Evolutionary conservation across 2,329 filamentous ascomycete species (phyloP), one percentile per base, ranked within the genome.

Genomic region (Elsinoe arachidis): DNA sequence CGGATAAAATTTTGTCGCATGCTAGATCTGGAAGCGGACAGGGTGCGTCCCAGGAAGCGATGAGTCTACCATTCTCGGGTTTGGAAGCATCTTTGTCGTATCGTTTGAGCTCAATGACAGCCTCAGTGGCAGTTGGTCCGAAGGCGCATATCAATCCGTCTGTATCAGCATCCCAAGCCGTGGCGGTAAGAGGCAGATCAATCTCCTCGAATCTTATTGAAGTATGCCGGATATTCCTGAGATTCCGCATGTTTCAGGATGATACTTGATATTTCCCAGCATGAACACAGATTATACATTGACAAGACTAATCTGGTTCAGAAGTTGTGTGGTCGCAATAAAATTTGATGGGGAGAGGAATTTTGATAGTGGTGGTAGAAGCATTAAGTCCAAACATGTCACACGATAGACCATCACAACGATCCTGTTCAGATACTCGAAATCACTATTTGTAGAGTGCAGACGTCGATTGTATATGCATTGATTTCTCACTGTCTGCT

Each of bases 31-130:
- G 88, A 59, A 83, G 82, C 55, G 90, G 88, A 67, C 85, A 90
- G 57, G 85, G 86, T 15, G 89, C 88, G 74, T 96, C 88, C 93
- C 93, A 99, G 38, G 87, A 88, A 58, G 90, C 86, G 65, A 97
- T 83, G 51, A 70, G 71, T 19, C 70, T 63, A 34, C 76, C 70
- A 38, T 75, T 71, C 47, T 74, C 73, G 38, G 70, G 70, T 49
- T 69, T 67, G 55, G 66, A 65, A 47, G 70, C 70, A 60, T 74
- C 68, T 55, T 72, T 70, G 38, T 74, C 68, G 37, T 78, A 67
- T 61, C 82, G 76, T 64, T 79, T 81, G 59, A 97, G 78, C 70
- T 92, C 86, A 65, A 99, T 87, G 55, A 84, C 77, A 58, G 85
- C 77, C 69, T 83, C 83, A 64, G 80, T 76, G 68, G 81, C 76